Conservation (phyloP, 73 alveolate genomes). For the Paramecium octaurelia region DNA sequence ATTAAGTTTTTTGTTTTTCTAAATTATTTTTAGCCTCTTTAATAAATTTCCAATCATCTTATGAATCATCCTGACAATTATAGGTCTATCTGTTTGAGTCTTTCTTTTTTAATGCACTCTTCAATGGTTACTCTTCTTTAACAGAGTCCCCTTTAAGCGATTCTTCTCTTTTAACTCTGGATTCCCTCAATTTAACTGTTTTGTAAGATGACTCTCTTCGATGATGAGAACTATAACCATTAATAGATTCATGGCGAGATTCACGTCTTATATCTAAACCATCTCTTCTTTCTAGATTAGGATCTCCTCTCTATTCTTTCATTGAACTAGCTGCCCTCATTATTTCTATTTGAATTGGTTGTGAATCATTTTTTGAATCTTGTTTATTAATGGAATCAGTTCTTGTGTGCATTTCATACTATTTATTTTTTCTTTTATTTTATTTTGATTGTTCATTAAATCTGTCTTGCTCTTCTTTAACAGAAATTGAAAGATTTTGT, state of each 20-base stretch:
- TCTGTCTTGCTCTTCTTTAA: neutral
- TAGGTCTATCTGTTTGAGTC: neutral
- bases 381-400: neutral
- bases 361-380: neutral
- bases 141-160: neutral
- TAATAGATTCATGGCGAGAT: neutral
- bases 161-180: neutral
- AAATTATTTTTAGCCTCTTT: slow-evolving; percentile 18
- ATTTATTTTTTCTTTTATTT: neutral
- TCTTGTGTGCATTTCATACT: neutral
- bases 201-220: neutral
- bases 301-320: neutral
- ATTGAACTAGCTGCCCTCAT: neutral
- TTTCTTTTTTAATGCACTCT: slow-evolving; percentile 35
- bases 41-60: slow-evolving; percentile 45
- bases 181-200: neutral
- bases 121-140: slow-evolving; percentile 13
- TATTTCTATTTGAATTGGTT: neutral
- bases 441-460: neutral
- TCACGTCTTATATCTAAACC: neutral
- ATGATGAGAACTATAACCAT: neutral
- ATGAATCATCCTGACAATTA: slow-evolving; percentile 15
- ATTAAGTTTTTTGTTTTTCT: slow-evolving; percentile 29
- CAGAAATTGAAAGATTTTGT: neutral
- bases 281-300: neutral